Evolutionary conservation across 192 early-diverging fungal species (phyloP).

Genomic region (Neocallimastix lanati): DNA sequence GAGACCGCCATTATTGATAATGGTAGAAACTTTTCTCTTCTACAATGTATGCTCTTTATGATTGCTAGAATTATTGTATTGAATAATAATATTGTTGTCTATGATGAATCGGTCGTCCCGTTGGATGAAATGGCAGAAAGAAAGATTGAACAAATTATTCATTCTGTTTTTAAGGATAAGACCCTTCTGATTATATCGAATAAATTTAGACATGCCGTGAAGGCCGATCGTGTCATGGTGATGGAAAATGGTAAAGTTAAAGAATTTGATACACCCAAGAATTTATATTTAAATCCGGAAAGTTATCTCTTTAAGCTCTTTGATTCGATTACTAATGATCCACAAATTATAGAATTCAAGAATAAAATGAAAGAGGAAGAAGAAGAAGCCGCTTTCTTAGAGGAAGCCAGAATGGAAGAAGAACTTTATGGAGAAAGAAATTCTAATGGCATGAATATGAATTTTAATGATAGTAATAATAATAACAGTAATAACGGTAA

Average conservation of each 20-base stretch:
- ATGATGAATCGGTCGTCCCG: neutral
- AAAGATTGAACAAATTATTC: neutral
- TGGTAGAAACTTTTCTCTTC: constrained; percentile 36
- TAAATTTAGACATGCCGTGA: neutral
- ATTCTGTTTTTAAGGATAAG: neutral
- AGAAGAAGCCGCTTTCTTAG: neutral
- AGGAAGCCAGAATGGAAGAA: neutral
- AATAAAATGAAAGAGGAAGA: neutral
- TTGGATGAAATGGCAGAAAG: neutral
- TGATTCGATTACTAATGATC: neutral
- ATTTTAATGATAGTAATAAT: no score
- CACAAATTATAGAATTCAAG: neutral
- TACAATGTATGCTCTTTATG: constrained; percentile 37
- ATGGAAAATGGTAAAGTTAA: neutral
- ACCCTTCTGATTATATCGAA: neutral
- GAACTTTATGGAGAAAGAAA: neutral
- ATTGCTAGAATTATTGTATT: constrained; percentile 40
- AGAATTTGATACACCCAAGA: neutral
- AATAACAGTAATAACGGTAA: no score
- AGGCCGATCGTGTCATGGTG: neutral
- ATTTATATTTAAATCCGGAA: neutral
- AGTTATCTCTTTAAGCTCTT: neutral
- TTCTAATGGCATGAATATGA: no score
- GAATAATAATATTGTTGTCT: constrained; percentile 28
- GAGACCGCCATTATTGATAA: neutral